These are phyloP conservation scores for Cladorrhinum sp. DNA, from an alignment of 2,329 filamentous ascomycete genomes.

Conservation along the genomic window DNA sequence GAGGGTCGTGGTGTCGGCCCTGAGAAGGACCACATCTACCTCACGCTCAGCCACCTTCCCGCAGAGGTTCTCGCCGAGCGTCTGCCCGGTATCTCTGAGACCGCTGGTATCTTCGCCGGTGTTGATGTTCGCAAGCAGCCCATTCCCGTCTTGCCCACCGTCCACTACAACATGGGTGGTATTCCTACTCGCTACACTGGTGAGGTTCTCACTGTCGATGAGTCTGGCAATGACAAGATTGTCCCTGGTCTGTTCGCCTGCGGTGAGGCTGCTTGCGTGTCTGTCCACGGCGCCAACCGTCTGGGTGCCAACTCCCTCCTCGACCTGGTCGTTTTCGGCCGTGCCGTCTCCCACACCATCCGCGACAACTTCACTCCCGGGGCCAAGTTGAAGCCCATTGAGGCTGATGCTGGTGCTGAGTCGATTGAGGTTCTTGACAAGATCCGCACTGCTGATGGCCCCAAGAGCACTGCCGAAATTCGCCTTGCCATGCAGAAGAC, in stretches of 20 bases:
- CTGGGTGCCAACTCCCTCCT: conserved; percentile 97
- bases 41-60: conserved; percentile 93
- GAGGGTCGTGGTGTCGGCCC: conserved; percentile 95
- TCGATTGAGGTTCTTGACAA: conserved; percentile 84
- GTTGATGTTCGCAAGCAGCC: conserved; percentile 97
- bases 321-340: conserved; percentile 95
- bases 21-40: conserved; percentile 98
- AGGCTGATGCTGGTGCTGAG: conserved; percentile 82
- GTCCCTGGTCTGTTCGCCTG: conserved; percentile 95
- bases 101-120: conserved; percentile 92
- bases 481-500: conserved; percentile 93
- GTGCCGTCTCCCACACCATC: conserved; percentile 95
- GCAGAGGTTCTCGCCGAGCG: conserved; percentile 90
- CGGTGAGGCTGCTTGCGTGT: conserved; percentile 95
- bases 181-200: conserved; percentile 97
- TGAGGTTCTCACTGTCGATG: conserved; percentile 87
- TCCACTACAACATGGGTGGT: conserved; percentile 99
- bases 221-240: conserved; percentile 82
- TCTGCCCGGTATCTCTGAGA: conserved; percentile 97
- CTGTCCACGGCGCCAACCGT: conserved; percentile 96
- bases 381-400: conserved; percentile 71
- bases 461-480: conserved; percentile 85
- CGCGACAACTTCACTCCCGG: conserved; percentile 90
- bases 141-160: conserved; percentile 92
- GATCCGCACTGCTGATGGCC: conserved; percentile 77